Base-by-base conservation (phyloP, 2,329 filamentous ascomycete genomes). In the Rhinocladiella similis region DNA sequence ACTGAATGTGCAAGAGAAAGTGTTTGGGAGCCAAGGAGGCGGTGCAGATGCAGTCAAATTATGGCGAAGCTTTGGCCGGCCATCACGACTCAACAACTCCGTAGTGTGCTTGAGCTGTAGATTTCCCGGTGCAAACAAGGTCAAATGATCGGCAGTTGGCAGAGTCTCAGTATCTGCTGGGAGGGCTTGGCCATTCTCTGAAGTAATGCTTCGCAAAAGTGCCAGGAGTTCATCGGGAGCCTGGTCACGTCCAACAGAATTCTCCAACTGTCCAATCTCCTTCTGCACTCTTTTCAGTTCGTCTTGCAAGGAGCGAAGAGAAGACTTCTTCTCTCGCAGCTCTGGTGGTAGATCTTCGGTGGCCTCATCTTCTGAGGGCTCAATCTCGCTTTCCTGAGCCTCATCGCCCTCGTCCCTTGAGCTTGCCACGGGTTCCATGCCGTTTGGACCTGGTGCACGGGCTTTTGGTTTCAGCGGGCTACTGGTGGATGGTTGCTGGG, bases 401-500 rank as follows among this genome's bases (percentile, higher is more conserved):
- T 57, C 58, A 12, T 54, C 53, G 18, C 52, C 47, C 13, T 52
- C 42, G 9, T 61, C 47, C 2, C 43, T 20, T 16, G 9, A 35
- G 38, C 22, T 41, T 42, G 50, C 47, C 20, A 25, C 19, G 1
- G 41, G 52, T 22, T 53, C 55, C 13, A 46, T 20, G 14, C 19
- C 45, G 38, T 38, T 47, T 29, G 22, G 16, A 22, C n/a, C 36
- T 18, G 38, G 47, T 36, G 53, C 25, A 12, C 41, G 39, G 10
- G 51, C 45, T 36, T 56, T 61, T 10, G 52, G 53, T 48, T 67
- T 67, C 45, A 67, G 47, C 7, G 65, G 65, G 49, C 65, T 67
- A 50, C 65, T 67, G 12, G 62, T 62, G 14, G 57, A 29, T 14
- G 45, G 42, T 1, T 50, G 47, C 22, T 29, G 27, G 18, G 50